Evolutionary conservation across 495 filamentous ascomycete genomes (phyloP).

Genomic region (Podospora australis): DNA sequence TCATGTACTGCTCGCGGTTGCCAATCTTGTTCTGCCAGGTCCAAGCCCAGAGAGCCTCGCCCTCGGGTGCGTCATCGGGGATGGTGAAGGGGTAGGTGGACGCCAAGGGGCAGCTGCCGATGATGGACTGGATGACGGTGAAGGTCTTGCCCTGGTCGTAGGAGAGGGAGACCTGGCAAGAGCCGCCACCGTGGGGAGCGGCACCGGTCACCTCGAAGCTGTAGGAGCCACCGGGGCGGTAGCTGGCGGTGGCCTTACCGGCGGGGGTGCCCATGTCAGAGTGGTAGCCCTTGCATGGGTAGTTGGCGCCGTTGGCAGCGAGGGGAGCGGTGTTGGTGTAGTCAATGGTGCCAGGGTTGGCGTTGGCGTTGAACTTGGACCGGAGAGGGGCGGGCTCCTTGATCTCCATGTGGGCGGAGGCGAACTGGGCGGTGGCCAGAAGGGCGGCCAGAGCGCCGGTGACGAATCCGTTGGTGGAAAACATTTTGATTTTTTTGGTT

Average conservation of each 20-base stretch:
- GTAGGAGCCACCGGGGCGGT: constrained; percentile 49
- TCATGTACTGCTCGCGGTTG: constrained; percentile 66
- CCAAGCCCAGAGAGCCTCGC: constrained; percentile 60
- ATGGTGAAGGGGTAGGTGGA: constrained; percentile 56
- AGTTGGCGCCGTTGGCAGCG: constrained; percentile 40
- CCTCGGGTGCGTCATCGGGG: constrained; percentile 52
- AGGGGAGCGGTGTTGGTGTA: constrained; percentile 58
- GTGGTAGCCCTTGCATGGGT: constrained; percentile 64
- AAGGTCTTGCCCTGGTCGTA: constrained; percentile 58
- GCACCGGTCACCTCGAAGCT: constrained; percentile 52
- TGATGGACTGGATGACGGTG: constrained; percentile 59
- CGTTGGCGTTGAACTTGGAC: constrained; percentile 46
- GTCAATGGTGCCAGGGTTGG: constrained; percentile 33
- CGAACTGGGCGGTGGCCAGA: constrained; percentile 29
- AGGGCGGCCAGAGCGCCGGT: constrained; percentile 23
- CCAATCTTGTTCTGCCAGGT: constrained; percentile 59
- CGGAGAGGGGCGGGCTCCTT: constrained; percentile 48
- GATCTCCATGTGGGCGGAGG: constrained; percentile 56
- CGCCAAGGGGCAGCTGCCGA: constrained; percentile 53
- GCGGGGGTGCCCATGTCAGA: constrained; percentile 42
- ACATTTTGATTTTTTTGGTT: constrained; percentile 24
- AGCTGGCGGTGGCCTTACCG: constrained; percentile 42
- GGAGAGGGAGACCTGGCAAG: constrained; percentile 57
- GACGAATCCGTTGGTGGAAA: constrained; percentile 26
- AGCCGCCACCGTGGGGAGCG: constrained; percentile 57